Conservation (phyloP, 2,329 filamentous ascomycete genomes). For the Alternaria infectoria region DNA sequence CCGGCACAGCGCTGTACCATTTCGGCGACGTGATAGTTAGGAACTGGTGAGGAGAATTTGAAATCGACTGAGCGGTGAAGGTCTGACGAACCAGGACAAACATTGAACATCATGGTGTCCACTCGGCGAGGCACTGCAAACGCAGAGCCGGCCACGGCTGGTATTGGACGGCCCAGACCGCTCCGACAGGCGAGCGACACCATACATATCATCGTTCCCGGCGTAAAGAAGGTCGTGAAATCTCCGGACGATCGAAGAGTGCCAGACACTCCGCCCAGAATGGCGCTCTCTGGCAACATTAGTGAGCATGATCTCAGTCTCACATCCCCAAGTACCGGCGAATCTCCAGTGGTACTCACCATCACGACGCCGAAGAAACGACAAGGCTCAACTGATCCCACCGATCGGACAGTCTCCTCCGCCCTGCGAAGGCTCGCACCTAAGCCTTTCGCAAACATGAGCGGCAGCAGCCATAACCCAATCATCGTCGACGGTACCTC, state of each 20-base stretch:
- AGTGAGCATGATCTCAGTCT: constrained; percentile 16
- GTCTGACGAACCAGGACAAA: neutral
- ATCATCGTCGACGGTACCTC: constrained; percentile 30
- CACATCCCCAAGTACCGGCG: constrained; percentile 13
- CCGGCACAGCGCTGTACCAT: neutral
- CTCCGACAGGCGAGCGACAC: neutral
- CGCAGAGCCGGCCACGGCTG: neutral
- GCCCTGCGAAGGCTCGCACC: neutral
- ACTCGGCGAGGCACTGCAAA: constrained; percentile 16
- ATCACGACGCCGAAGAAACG: neutral
- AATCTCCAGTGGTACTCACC: neutral
- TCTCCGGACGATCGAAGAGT: neutral
- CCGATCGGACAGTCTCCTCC: neutral
- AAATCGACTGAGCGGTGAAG: neutral
- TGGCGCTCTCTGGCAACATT: neutral
- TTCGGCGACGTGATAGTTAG: neutral
- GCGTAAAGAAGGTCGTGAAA: neutral
- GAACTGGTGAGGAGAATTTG: neutral
- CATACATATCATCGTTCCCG: neutral
- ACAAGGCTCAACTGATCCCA: neutral
- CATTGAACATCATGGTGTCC: constrained; percentile 9
- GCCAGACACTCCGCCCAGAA: neutral
- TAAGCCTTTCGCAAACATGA: neutral
- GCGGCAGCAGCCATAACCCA: constrained; percentile 29
- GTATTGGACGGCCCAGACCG: neutral